Base-by-base conservation (phyloP, 805 yeast species). In the Nakazawaea ishiwadae region DNA sequence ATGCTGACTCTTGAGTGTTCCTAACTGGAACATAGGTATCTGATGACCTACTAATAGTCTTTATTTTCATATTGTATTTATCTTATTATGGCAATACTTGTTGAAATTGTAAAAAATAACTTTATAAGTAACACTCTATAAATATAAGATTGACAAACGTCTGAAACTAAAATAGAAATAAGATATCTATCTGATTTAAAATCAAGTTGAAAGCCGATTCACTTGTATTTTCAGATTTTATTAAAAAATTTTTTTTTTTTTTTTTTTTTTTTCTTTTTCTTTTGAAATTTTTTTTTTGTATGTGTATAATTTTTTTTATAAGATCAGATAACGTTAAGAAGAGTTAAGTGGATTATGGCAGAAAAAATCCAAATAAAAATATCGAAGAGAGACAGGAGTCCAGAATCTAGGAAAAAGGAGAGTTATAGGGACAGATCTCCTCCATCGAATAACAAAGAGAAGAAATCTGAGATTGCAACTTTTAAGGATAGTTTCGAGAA, bases 21-120 rank as follows among this genome's bases (percentile, higher is more conserved):
- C 89, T 71, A 32, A 86, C 96, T 0, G 99, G 98, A 4, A 93
- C 86, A 63, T 91, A 93, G 31, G 83, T 77, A 56, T 93, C 99
- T 8, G 96, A 71, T 4, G 97, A 90, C 54, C 99, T 70, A 45
- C 87, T 81, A 31, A 89, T 82, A 4, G 96, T 86, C 55, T 88
- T 89, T 49, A 89, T 77, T 73, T 89, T 89, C 96, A 76, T 77
- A 16, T 16, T 39, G n/a, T n/a, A n/a, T n/a, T n/a, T n/a, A n/a
- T n/a, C n/a, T n/a, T n/a, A n/a, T n/a, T n/a, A n/a, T n/a, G n/a
- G n/a, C n/a, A n/a, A n/a, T n/a, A n/a, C n/a, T n/a, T n/a, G n/a
- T n/a, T n/a, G n/a, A n/a, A n/a, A n/a, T n/a, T n/a, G n/a, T n/a
- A n/a, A n/a, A n/a, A n/a, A n/a, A n/a, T n/a, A n/a, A n/a, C n/a